Evolutionary conservation across 2,329 filamentous ascomycete species (phyloP).

Genomic region (Sporothrix sp.): DNA sequence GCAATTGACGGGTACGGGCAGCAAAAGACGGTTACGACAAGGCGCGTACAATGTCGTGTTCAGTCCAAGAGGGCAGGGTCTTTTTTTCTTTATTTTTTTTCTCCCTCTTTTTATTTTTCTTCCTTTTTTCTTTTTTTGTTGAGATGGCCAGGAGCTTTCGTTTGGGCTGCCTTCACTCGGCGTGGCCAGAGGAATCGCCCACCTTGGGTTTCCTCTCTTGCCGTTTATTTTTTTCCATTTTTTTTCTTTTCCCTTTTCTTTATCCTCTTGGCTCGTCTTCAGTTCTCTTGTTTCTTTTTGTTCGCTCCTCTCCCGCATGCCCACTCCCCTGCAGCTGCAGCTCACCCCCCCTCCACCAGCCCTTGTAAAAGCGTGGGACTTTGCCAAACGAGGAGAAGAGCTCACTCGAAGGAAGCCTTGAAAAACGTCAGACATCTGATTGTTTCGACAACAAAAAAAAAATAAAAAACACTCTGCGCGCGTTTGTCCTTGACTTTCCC

Average conservation of each 20-base stretch:
- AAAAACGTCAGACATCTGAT: no score
- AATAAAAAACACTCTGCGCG: background rate
- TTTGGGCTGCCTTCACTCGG: no score
- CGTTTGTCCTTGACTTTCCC: background rate
- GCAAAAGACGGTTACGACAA: slow-evolving; percentile 1
- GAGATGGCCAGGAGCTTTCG: background rate
- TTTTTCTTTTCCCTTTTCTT: background rate
- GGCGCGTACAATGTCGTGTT: slow-evolving; percentile 7
- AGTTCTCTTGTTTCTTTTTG: slow-evolving; percentile 11
- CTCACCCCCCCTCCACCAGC: background rate
- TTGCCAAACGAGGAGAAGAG: slow-evolving; percentile 5
- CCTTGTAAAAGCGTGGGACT: slow-evolving; percentile 8
- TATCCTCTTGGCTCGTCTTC: no score
- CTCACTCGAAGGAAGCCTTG: background rate
- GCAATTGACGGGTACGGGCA: slow-evolving; percentile 7
- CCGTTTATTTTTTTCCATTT: slow-evolving; percentile 10
- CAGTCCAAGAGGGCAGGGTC: background rate
- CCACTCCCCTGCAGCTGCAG: background rate
- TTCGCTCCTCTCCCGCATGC: slow-evolving; percentile 3
- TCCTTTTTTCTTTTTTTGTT: background rate
- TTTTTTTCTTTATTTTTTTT: background rate
- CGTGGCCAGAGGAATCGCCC: background rate
- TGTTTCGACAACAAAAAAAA: no score
- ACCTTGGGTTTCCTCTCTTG: background rate
- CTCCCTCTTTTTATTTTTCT: background rate